Evolutionary conservation across 2,329 filamentous ascomycete species (phyloP).

Genomic region (Gaeumannomyces sp.): DNA sequence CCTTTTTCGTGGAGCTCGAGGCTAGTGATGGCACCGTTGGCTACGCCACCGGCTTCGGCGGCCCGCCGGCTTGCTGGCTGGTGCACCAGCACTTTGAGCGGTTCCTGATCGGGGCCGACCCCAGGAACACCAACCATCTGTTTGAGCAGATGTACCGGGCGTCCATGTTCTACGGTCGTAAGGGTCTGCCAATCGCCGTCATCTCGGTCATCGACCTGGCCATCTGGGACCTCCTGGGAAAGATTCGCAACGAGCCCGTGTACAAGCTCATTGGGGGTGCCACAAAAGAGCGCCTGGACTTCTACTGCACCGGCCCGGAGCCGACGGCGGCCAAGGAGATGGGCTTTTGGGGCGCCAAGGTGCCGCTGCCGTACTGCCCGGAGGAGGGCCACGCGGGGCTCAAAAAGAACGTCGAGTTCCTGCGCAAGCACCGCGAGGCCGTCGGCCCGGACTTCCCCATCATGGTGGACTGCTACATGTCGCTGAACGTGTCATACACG

Average conservation of each 20-base stretch:
- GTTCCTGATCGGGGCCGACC: slow-evolving; percentile 84
- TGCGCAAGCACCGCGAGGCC: slow-evolving; percentile 74
- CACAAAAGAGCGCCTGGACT: slow-evolving; percentile 76
- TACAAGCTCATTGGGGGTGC: slow-evolving; percentile 91
- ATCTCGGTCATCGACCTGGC: slow-evolving; percentile 94
- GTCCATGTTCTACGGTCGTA: slow-evolving; percentile 95
- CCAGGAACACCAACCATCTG: slow-evolving; percentile 81
- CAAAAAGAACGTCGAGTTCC: slow-evolving; percentile 83
- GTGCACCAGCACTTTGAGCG: slow-evolving; percentile 89
- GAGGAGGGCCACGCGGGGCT: slow-evolving; percentile 79
- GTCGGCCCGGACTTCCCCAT: slow-evolving; percentile 88
- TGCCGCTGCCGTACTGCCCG: slow-evolving; percentile 82
- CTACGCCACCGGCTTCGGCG: slow-evolving; percentile 90
- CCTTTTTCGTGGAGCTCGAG: slow-evolving; percentile 86
- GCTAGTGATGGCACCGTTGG: slow-evolving; percentile 86
- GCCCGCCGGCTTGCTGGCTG: slow-evolving; percentile 89
- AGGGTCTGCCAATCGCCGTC: slow-evolving; percentile 81
- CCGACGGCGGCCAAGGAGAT: slow-evolving; percentile 73
- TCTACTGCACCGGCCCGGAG: slow-evolving; percentile 92
- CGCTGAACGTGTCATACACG: slow-evolving; percentile 84
- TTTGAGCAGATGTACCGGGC: slow-evolving; percentile 96
- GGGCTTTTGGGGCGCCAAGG: slow-evolving; percentile 88
- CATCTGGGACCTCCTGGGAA: slow-evolving; percentile 86
- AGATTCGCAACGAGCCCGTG: slow-evolving; percentile 86
- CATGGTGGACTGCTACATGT: slow-evolving; percentile 98